Percentiles rank a stretch among this genome's conserved stretches.
These are phyloP conservation scores for Linderina pennispora DNA, from an alignment of 192 early-diverging fungal genomes.

Conservation along the genomic window DNA sequence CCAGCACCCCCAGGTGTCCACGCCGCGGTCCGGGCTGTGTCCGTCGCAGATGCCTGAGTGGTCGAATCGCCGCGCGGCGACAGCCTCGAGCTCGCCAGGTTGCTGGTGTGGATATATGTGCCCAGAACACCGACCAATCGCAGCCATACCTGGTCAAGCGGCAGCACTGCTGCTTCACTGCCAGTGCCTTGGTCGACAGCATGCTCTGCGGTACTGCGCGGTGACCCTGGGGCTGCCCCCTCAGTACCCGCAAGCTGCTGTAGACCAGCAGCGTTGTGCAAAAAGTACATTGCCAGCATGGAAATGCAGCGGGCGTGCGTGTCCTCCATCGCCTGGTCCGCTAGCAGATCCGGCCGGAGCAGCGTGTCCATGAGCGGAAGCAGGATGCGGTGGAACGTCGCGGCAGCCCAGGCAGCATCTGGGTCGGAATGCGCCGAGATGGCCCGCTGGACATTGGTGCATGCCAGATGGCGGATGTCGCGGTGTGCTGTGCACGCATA, in stretches of 20 bases:
- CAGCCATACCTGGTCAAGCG: conserved; percentile 29
- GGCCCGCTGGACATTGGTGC: conserved; percentile 75
- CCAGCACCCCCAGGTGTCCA: conserved; percentile 29
- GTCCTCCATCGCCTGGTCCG: conserved; percentile 46
- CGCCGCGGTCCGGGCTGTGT: conserved; percentile 7
- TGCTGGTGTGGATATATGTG: conserved; percentile 32
- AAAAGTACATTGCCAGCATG: conserved; percentile 41
- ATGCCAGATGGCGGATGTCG: conserved; percentile 76
- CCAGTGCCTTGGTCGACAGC: no score
- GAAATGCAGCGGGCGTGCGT: conserved; percentile 45
- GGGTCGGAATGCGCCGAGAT: conserved; percentile 52
- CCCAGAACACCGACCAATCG: conserved; percentile 25
- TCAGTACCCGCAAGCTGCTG: conserved; percentile 4
- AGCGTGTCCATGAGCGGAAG: conserved; percentile 86
- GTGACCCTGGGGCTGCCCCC: background rate
- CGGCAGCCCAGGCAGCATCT: conserved; percentile 50
- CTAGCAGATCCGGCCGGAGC: conserved; percentile 66
- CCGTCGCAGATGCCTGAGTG: no score
- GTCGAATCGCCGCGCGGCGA: no score
- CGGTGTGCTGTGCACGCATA: conserved; percentile 45
- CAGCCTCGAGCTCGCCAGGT: conserved; percentile 18
- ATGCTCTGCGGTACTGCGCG: background rate
- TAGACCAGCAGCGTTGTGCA: conserved; percentile 26
- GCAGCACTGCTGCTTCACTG: background rate
- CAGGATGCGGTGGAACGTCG: conserved; percentile 75